Conservation (phyloP, 495 filamentous ascomycete species). For the Hypoxylon fragiforme region DNA sequence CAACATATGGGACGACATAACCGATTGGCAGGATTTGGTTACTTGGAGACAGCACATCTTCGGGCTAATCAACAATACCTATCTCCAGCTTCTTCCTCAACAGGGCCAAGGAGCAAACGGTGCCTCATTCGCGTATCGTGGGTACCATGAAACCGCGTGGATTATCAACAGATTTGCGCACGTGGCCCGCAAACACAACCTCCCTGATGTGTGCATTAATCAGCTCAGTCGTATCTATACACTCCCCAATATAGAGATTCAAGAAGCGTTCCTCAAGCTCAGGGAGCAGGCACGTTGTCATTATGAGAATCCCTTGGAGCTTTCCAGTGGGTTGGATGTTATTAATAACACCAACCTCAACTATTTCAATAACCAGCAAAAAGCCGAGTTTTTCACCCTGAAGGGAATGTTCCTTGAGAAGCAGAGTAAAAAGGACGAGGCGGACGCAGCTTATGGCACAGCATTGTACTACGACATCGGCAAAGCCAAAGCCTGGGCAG, state of each 20-base stretch:
- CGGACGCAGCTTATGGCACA: conserved; percentile 90
- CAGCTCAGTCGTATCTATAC: conserved; percentile 98
- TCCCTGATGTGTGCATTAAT: conserved; percentile 94
- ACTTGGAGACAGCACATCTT: conserved; percentile 99
- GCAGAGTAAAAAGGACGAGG: conserved; percentile 82
- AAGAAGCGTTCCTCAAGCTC: conserved; percentile 97
- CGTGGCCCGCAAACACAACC: conserved; percentile 93
- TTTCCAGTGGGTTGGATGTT: conserved; percentile 90
- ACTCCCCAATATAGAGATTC: conserved; percentile 98
- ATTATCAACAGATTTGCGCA: conserved; percentile 99
- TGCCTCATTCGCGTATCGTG: conserved; percentile 88
- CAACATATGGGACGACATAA: conserved; percentile 99
- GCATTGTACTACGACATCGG: conserved; percentile 94
- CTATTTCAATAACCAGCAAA: conserved; percentile 94
- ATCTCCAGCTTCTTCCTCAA: conserved; percentile 80
- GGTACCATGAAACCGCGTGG: conserved; percentile 99
- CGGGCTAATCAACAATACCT: conserved; percentile 91
- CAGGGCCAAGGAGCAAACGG: conserved; percentile 79
- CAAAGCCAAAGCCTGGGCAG: conserved; percentile 96
- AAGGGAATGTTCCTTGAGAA: conserved; percentile 99
- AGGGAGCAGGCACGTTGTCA: conserved; percentile 97
- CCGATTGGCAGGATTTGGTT: conserved; percentile 97
- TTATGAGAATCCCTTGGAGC: conserved; percentile 90
- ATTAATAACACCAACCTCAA: conserved; percentile 99
- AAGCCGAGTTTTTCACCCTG: conserved; percentile 97